Evolutionary conservation across 768 basidiomycete species (phyloP).

Genomic region (Xerocomellus amylosporus): DNA sequence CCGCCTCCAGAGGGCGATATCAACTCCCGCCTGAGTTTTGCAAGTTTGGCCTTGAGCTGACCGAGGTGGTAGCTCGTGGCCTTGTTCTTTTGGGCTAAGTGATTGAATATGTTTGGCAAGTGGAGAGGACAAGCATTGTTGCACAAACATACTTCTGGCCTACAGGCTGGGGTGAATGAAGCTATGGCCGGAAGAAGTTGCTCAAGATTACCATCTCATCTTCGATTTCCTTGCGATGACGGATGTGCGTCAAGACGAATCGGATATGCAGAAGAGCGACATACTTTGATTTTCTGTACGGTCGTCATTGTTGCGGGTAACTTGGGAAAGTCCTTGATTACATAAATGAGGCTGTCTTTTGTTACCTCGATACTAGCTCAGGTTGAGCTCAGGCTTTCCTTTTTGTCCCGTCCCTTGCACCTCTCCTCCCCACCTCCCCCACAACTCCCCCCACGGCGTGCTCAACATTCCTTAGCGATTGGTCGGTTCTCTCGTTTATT

Average conservation of each 20-base stretch:
- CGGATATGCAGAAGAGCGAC: conserved; percentile 20
- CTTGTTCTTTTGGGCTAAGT: conserved; percentile 91
- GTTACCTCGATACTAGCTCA: background rate
- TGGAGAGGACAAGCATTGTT: conserved; percentile 8
- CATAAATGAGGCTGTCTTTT: conserved; percentile 9
- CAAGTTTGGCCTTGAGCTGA: conserved; percentile 96
- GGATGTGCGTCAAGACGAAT: conserved; percentile 8
- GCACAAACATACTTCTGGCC: conserved; percentile 68
- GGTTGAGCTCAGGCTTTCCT: background rate
- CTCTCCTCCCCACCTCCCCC: conserved; percentile 11
- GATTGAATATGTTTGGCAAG: conserved; percentile 13
- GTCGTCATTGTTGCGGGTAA: conserved; percentile 61
- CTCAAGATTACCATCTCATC: conserved; percentile 83
- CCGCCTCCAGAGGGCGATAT: conserved; percentile 74
- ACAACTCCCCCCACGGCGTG: conserved; percentile 17
- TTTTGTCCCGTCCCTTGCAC: background rate
- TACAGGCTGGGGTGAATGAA: conserved; percentile 37
- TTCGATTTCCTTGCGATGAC: conserved; percentile 72
- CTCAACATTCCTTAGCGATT: conserved; percentile 2
- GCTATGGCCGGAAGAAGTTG: conserved; percentile 11
- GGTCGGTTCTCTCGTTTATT: conserved; percentile 23
- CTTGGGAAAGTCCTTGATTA: conserved; percentile 2
- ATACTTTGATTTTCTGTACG: conserved; percentile 84
- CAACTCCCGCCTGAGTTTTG: conserved; percentile 93
- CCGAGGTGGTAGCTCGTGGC: conserved; percentile 95